Conservation (phyloP, 805 yeast species). For the Candida taoyuanica region DNA sequence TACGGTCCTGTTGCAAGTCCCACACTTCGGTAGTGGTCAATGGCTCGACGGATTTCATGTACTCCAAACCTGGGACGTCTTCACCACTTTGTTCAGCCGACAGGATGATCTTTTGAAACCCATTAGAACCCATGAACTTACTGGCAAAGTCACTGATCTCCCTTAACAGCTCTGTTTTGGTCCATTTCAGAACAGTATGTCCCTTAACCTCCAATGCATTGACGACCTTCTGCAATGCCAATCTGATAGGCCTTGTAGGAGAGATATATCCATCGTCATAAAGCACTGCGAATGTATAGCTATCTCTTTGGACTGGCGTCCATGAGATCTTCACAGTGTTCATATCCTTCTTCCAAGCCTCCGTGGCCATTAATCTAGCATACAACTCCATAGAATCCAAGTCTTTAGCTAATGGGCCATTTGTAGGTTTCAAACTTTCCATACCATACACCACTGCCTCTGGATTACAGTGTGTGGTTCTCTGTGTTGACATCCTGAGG, state of each 20-base stretch:
- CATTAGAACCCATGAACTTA: constrained; percentile 33
- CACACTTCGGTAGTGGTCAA: constrained; percentile 36
- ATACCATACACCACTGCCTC: constrained; percentile 19
- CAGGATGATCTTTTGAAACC: constrained; percentile 33
- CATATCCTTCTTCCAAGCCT: constrained; percentile 42
- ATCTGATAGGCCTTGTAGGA: constrained; percentile 47
- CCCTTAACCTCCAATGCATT: constrained; percentile 36
- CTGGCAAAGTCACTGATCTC: constrained; percentile 32
- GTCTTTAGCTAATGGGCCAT: constrained; percentile 43
- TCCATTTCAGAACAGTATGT: constrained; percentile 45
- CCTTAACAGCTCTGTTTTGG: constrained; percentile 31
- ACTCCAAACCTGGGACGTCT: constrained; percentile 34
- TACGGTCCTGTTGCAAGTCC: constrained; percentile 37
- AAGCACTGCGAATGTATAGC: constrained; percentile 37
- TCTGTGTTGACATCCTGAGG: constrained; percentile 38
- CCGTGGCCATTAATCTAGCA: constrained; percentile 28
- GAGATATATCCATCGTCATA: constrained; percentile 38
- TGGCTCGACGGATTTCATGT: constrained; percentile 32
- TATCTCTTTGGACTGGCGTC: constrained; percentile 33
- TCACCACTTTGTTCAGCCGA: constrained; percentile 36
- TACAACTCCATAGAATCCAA: constrained; percentile 34
- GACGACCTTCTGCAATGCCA: constrained; percentile 36
- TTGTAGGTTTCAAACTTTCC: constrained; percentile 35
- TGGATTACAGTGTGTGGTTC: constrained; percentile 32
- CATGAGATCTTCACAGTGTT: constrained; percentile 37